Evolutionary conservation across 352 stramenopile genomes (phyloP).

Genomic region (Lagenidium giganteum): DNA sequence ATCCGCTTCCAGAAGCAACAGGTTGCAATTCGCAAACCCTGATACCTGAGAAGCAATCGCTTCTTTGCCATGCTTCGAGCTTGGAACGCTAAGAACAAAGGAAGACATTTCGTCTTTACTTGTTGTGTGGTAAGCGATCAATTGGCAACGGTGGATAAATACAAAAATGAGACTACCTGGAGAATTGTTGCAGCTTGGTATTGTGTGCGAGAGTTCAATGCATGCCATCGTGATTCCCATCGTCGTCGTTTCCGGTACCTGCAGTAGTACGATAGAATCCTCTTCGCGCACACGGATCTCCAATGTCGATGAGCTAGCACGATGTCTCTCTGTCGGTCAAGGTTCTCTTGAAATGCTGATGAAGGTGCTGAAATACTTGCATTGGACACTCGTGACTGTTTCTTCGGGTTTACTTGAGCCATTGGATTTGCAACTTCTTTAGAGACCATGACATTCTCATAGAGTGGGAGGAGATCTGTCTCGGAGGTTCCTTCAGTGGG

Average conservation of each 20-base stretch:
- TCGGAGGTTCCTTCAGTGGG: too few species aligned
- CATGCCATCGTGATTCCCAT: background rate
- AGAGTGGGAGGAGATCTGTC: slow-evolving; percentile 18
- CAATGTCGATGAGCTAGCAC: slow-evolving; percentile 6
- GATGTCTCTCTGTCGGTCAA: slow-evolving; percentile 12
- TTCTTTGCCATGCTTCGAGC: background rate
- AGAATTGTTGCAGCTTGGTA: slow-evolving; percentile 7
- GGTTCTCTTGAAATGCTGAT: slow-evolving; percentile 8
- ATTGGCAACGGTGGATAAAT: background rate
- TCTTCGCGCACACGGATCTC: slow-evolving; percentile 2
- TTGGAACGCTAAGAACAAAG: background rate
- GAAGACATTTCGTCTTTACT: slow-evolving; percentile 10
- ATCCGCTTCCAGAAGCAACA: slow-evolving; percentile 38
- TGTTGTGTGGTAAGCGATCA: background rate
- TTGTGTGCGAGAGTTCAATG: background rate
- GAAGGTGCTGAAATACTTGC: background rate
- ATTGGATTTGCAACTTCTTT: background rate
- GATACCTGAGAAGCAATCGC: slow-evolving; percentile 11
- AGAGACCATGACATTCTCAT: slow-evolving; percentile 30
- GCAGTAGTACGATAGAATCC: slow-evolving; percentile 5
- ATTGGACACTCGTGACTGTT: too few species aligned
- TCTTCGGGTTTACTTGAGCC: background rate
- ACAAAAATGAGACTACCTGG: slow-evolving; percentile 16
- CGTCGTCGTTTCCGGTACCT: background rate
- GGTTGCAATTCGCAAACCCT: slow-evolving; percentile 16